Evolutionary conservation across 2,329 filamentous ascomycete species (phyloP).

Genomic region (Juglanconis juglandina): DNA sequence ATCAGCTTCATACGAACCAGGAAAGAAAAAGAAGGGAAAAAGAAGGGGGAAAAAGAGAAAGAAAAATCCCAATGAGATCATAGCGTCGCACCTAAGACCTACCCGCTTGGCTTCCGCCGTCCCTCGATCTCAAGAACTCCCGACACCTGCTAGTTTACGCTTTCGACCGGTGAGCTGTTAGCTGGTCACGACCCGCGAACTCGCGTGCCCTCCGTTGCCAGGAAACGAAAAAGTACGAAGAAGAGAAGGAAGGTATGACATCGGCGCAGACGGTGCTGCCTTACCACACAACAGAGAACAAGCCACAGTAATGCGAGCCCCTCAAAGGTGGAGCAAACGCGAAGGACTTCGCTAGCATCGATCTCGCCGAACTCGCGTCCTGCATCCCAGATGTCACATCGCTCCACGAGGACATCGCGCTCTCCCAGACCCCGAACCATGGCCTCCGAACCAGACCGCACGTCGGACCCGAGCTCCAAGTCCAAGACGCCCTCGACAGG

Average conservation of each 20-base stretch:
- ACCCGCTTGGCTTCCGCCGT: background rate
- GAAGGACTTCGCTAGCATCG: conserved; percentile 60
- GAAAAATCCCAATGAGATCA: too few species aligned
- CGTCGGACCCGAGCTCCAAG: conserved; percentile 57
- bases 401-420: conserved; percentile 46
- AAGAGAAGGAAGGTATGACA: conserved; percentile 30
- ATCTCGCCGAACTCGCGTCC: conserved; percentile 58
- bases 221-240: background rate
- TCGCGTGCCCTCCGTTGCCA: background rate
- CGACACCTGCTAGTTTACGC: background rate
- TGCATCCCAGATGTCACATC: conserved; percentile 55
- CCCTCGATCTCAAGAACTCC: background rate
- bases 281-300: conserved; percentile 39
- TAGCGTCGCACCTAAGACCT: background rate
- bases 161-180: background rate
- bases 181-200: background rate
- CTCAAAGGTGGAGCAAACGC: conserved; percentile 29
- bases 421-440: conserved; percentile 48
- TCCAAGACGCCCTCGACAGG: conserved; percentile 57
- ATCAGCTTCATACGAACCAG: too few species aligned
- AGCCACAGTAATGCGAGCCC: conserved; percentile 27
- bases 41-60: too few species aligned
- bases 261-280: conserved; percentile 39
- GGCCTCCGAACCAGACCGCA: conserved; percentile 50
- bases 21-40: too few species aligned